Evolutionary conservation across 2,329 filamentous ascomycete genomes (phyloP), one percentile per base, ranked within the genome.

Genomic region (Cercospora sp.): DNA sequence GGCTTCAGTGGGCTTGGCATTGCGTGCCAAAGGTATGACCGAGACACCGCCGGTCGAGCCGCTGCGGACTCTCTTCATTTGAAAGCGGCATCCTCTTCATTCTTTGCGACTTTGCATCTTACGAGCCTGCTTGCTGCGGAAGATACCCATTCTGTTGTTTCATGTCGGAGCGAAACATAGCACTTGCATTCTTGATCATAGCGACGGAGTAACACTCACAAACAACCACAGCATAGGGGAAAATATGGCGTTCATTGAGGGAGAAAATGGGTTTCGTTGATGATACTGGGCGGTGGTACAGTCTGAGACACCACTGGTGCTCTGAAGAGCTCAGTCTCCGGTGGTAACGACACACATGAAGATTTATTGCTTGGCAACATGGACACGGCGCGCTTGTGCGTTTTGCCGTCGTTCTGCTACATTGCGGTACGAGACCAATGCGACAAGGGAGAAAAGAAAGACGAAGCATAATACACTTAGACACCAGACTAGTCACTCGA

Each of bases 31-130:
- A 65, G 74, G 74, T 63, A 70, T 78, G 72, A 76, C 74, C 24
- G 73, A 75, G 55, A 78, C 77, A 32, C 78, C 78, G 43, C 76
- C 77, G 2, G 76, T 80, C 62, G 77, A 79, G 59, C 78, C 76
- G 2, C 64, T 80, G 64, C 73, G 77, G 37, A 80, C 79, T 57
- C 77, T 80, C 37, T 80, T 76, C 71, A 80, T 80, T 49, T 80
- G 72, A 78, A 63, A 24, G 63, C n/a, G n/a, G 55, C 53, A 63
- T 63, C 61, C 32, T 45, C 53, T 61, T 65, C 67, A 63, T 24
- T 34, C 16, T 62, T 34, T 63, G 45, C 59, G 40, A 51, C 64
- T 62, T 63, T 53, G 61, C 65, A 69, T 63, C 13, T 62, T 49
- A 51, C 57, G 37, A 18, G 65, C 60, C 65, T 65, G 61, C 40